Base-by-base conservation (phyloP, 73 alveolate genomes). In the Loxodes magnus region DNA sequence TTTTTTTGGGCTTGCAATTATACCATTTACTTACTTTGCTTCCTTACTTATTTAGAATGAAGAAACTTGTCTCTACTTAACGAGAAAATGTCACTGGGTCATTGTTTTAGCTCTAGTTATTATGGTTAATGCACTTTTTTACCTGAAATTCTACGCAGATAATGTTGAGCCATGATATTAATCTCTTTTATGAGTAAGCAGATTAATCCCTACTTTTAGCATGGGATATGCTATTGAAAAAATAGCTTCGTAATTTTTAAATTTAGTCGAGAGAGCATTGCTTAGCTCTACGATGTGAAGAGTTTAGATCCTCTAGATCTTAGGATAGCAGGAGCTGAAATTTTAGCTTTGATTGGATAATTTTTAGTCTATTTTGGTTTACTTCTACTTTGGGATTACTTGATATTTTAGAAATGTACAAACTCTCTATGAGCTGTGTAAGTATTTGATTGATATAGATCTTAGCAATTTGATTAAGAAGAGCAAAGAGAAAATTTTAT, bases 1-100 rank as follows among this genome's bases (percentile, higher is more conserved):
- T 2, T 50, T 88, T 35, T 84, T 66, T 67, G 94, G 94, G 4
- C 71, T 86, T 35, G 93, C 93, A 7, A 71, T 88, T 1, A 74
- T 88, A 35, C 90, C 98, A 4, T 89, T 89, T 55, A 81, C 96
- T 22, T 89, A 85, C 73, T 58, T 53, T 4, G 27, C 74, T 19
- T 68, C 87, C 46, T 89, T 76, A 64, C 20, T 76, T 12, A 71
- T 89, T 50, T 33, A 58, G 28, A 58, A 39, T 12, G 87, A 71
- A 37, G 87, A 75, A 12, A 21, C 60, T 1, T 80, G 90, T 0
- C 81, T 74, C 38, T 70, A 73, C 15, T 28, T 51, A 10, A 54
- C 90, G 4, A 58, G 75, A 86, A 49, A 73, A 77, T 33, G 28
- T 78, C 12, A 56, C 71, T 42, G 94, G 94, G 0, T 52, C 86